Percentiles rank a stretch among this genome's conserved stretches.
Conservation (phyloP, 2,329 filamentous ascomycete genomes). For the Diaporthe caulivora region DNA sequence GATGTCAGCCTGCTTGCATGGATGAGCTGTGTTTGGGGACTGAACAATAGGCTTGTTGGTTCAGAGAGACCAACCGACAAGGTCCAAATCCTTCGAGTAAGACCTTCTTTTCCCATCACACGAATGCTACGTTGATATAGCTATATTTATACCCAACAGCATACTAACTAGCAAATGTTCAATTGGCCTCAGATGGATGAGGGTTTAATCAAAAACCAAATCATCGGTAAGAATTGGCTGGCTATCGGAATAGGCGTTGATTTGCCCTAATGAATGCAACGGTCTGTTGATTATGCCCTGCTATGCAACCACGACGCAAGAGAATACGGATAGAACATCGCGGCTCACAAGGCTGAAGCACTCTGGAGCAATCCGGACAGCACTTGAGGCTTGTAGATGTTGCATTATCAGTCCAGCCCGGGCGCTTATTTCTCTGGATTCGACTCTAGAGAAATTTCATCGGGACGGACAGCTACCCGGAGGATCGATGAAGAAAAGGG, state of each 20-base stretch:
- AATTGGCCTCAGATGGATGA: background rate
- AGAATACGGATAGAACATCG: too few relatives aligned
- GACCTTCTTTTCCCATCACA: background rate
- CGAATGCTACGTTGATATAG: background rate
- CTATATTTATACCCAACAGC: background rate
- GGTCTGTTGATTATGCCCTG: too few relatives aligned
- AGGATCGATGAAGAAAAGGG: too few relatives aligned
- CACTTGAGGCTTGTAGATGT: too few relatives aligned
- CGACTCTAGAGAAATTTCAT: background rate
- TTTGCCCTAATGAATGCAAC: background rate
- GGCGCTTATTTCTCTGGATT: background rate
- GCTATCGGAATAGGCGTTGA: background rate
- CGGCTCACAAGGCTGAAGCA: background rate
- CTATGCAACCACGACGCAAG: too few relatives aligned
- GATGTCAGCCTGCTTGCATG: background rate
- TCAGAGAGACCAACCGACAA: background rate
- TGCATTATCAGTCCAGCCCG: background rate
- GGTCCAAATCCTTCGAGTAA: background rate
- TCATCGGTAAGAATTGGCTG: too few relatives aligned
- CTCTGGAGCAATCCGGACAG: background rate
- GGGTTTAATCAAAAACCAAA: too few relatives aligned
- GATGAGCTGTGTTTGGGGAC: background rate
- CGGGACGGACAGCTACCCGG: background rate
- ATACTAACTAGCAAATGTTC: background rate
- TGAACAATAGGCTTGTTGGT: background rate